Percentiles rank a stretch among this genome's conserved stretches.
These are phyloP conservation scores for Arachis stenosperma DNA, from an alignment of 306 rosid genomes.

Conservation along the genomic window DNA sequence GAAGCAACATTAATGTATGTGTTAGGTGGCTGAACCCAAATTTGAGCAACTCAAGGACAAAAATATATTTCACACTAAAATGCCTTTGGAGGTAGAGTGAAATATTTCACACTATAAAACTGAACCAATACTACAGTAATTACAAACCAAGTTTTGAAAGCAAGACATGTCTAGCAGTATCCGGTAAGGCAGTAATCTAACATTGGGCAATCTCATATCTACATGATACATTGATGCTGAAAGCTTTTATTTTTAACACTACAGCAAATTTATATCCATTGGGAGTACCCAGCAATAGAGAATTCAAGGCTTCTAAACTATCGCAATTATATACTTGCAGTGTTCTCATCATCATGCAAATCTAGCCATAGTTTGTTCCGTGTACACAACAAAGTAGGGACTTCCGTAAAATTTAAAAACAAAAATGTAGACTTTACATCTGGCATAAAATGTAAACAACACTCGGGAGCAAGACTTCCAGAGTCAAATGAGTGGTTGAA, in stretches of 20 bases:
- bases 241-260: no score
- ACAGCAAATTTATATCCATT: no score
- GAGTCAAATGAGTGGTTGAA: slow-evolving; percentile 3
- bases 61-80: no score
- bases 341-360: slow-evolving; percentile 19
- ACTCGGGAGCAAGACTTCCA: slow-evolving; percentile 41
- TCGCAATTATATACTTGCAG: slow-evolving; percentile 24
- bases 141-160: slow-evolving; percentile 37
- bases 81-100: no score
- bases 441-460: slow-evolving; percentile 16
- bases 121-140: slow-evolving; percentile 27
- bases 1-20: no score
- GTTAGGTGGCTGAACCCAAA: no score
- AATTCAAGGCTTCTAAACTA: slow-evolving; percentile 19
- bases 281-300: no score
- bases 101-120: slow-evolving; percentile 24
- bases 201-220: background rate
- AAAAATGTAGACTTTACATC: slow-evolving; percentile 21
- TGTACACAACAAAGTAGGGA: slow-evolving; percentile 9
- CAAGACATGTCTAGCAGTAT: slow-evolving; percentile 17
- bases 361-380: no score
- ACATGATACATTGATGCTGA: no score
- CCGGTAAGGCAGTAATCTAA: background rate
- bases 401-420: slow-evolving; percentile 25
- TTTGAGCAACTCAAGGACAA: no score